A percentile compares a stretch with the other conserved stretches of the same genome.
Conservation (phyloP, 768 basidiomycete species). For the Suillus hirtellus region DNA sequence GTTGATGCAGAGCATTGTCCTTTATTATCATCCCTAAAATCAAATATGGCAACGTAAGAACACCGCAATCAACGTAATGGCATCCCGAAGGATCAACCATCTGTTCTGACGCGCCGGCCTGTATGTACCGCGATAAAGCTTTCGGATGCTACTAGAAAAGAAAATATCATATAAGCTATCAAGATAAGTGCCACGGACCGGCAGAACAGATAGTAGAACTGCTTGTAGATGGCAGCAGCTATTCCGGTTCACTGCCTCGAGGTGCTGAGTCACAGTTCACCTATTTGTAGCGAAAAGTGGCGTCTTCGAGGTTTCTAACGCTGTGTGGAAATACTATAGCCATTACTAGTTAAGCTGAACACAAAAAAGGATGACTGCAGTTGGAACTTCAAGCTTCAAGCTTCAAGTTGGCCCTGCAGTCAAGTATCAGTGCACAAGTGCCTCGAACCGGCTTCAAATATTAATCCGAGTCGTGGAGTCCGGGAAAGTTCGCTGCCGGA, state of each 20-base stretch:
- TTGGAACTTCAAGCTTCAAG: not conserved
- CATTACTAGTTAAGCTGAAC: not conserved
- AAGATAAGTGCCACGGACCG: not conserved
- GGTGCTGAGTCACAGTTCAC: not conserved
- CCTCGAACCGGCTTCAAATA: too few relatives aligned
- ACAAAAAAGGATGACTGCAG: not conserved
- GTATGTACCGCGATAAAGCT: not conserved
- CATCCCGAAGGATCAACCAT: too few relatives aligned
- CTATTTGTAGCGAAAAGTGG: slow-evolving; percentile 46
- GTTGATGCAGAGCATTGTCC: too few relatives aligned
- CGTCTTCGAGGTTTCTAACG: not conserved
- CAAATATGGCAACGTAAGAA: too few relatives aligned
- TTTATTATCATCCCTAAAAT: too few relatives aligned
- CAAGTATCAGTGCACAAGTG: too few relatives aligned
- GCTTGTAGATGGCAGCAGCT: not conserved
- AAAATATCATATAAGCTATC: not conserved
- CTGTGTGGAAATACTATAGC: not conserved
- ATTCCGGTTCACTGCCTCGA: not conserved
- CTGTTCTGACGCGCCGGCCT: too few relatives aligned
- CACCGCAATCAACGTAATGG: too few relatives aligned
- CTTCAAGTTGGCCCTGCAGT: too few relatives aligned
- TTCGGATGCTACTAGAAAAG: not conserved
- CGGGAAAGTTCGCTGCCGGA: too few relatives aligned
- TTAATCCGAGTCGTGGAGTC: too few relatives aligned
- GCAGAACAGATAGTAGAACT: too few relatives aligned